Percentiles rank a stretch among this genome's conserved stretches.
Evolutionary conservation across 495 filamentous ascomycete species (phyloP).

Genomic region (Aspergillus steynii): DNA sequence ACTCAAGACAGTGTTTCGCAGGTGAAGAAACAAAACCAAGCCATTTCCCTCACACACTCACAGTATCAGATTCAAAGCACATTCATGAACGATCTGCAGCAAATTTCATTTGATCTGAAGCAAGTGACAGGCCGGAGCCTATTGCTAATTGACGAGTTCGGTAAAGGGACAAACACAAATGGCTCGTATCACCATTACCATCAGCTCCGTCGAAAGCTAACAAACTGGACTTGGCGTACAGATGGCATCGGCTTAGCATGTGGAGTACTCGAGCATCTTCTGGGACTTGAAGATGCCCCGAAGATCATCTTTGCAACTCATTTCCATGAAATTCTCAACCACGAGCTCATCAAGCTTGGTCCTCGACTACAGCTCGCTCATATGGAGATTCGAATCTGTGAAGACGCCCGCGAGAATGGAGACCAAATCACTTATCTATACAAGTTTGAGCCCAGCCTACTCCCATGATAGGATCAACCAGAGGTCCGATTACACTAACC

Average conservation of each 20-base stretch:
- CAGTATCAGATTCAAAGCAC: slow-evolving; percentile 70
- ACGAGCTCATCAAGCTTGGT: slow-evolving; percentile 59
- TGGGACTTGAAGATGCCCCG: slow-evolving; percentile 61
- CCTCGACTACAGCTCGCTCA: slow-evolving; percentile 69
- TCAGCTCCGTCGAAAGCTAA: neutral
- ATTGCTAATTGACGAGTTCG: slow-evolving; percentile 91
- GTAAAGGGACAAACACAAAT: slow-evolving; percentile 82
- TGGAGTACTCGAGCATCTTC: slow-evolving; percentile 76
- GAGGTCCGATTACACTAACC: neutral
- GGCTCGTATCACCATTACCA: slow-evolving; percentile 32
- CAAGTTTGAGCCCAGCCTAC: slow-evolving; percentile 46
- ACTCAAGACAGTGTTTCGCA: slow-evolving; percentile 84
- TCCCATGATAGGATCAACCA: neutral
- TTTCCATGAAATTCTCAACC: slow-evolving; percentile 91
- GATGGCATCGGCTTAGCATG: slow-evolving; percentile 87
- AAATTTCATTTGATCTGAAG: slow-evolving; percentile 76
- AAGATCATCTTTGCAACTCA: slow-evolving; percentile 89
- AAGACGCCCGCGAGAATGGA: slow-evolving; percentile 54
- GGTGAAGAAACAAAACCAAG: slow-evolving; percentile 28
- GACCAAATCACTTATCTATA: slow-evolving; percentile 90
- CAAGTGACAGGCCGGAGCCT: slow-evolving; percentile 77
- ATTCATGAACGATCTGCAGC: slow-evolving; percentile 91
- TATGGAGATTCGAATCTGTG: slow-evolving; percentile 82
- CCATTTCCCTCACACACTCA: neutral
- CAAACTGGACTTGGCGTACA: slow-evolving; percentile 20